phyloP scores from a whole-genome alignment of 805 yeast species.

The Spathaspora girioi region DNA sequence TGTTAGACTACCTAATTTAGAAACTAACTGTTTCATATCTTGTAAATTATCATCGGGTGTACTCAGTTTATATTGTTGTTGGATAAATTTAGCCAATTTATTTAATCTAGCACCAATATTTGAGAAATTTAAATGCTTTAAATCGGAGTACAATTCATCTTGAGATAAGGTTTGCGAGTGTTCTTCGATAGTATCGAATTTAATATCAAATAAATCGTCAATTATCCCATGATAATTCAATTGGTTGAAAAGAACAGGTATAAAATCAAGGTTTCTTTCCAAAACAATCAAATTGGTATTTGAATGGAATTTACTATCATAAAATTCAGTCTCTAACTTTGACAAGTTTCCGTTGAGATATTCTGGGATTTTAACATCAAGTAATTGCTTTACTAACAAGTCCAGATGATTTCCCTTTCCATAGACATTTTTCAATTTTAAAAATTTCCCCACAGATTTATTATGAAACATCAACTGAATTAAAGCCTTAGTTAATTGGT shows the following conservation, averaged over 20 bases:
- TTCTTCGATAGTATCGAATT: constrained; percentile 28
- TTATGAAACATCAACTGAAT: constrained; percentile 34
- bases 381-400: constrained; percentile 41
- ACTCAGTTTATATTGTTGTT: constrained; percentile 48
- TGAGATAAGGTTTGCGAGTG: constrained; percentile 6
- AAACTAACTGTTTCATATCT: constrained; percentile 71
- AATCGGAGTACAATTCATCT: constrained; percentile 21
- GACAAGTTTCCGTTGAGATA: constrained; percentile 32
- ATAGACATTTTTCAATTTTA: constrained; percentile 52
- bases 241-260: constrained; percentile 71
- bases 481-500: constrained; percentile 47
- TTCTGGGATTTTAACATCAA: constrained; percentile 31
- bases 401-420: constrained; percentile 59
- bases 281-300: constrained; percentile 72
- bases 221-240: constrained; percentile 79
- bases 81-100: constrained; percentile 64
- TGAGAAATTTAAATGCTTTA: constrained; percentile 72
- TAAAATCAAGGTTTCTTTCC: constrained; percentile 73
- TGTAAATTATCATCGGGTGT: constrained; percentile 12
- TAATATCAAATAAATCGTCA: constrained; percentile 63
- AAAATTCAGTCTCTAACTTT: constrained; percentile 35
- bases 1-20: constrained; percentile 63
- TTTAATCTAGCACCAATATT: constrained; percentile 74
- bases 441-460: constrained; percentile 10
- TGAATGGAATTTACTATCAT: constrained; percentile 31